phyloP scores from a whole-genome alignment of 495 filamentous ascomycete genomes.

The Tuber indicum region DNA sequence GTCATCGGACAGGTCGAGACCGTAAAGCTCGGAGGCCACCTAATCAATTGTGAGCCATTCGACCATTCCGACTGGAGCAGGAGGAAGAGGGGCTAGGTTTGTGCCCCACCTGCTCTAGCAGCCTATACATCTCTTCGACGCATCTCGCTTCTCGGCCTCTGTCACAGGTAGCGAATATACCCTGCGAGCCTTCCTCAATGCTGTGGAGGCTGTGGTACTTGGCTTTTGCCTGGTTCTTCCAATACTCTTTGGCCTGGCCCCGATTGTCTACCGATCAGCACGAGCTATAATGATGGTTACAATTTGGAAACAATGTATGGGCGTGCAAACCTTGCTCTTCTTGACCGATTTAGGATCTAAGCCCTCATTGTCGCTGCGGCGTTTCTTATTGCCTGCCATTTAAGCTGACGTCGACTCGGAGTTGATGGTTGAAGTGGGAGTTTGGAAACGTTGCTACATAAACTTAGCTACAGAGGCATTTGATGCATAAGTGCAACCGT shows the following conservation, averaged over 20 bases:
- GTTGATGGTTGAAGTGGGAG: constrained; percentile 13
- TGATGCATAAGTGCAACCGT: background rate
- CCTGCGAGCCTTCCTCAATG: constrained; percentile 69
- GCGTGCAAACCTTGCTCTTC: constrained; percentile 31
- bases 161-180: constrained; percentile 86
- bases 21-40: constrained; percentile 52
- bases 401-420: constrained; percentile 5
- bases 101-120: constrained; percentile 64
- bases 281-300: background rate
- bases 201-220: constrained; percentile 34
- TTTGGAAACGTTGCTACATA: constrained; percentile 3
- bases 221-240: constrained; percentile 32
- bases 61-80: constrained; percentile 1
- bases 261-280: constrained; percentile 3
- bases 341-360: constrained; percentile 27
- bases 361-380: constrained; percentile 19
- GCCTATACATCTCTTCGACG: constrained; percentile 59
- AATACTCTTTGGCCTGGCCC: constrained; percentile 23
- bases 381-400: constrained; percentile 31
- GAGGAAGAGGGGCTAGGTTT: background rate
- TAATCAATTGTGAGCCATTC: constrained; percentile 16
- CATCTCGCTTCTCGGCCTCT: constrained; percentile 72
- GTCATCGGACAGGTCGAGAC: constrained; percentile 45
- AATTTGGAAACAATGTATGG: background rate
- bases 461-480: background rate